phyloP scores from a whole-genome alignment of 768 basidiomycete species.

The Macrolepiota dolichaula region DNA sequence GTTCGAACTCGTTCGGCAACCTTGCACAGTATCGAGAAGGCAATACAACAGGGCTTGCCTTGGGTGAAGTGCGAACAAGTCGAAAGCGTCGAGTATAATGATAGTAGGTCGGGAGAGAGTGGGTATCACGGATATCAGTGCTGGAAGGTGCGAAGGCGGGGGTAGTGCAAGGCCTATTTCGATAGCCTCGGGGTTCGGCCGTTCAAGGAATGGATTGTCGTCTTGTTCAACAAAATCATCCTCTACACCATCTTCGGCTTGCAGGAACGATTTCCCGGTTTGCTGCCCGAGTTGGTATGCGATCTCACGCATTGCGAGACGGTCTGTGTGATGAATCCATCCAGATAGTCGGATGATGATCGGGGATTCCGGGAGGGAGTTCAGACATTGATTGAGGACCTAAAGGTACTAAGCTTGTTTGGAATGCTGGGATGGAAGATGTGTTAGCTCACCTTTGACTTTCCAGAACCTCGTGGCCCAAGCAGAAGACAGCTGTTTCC shows the following conservation, averaged over 20 bases:
- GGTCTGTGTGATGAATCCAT: constrained; percentile 80
- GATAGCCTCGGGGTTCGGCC: constrained; percentile 11
- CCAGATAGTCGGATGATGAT: constrained; percentile 84
- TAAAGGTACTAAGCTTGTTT: constrained; percentile 23
- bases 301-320: constrained; percentile 89
- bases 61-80: constrained; percentile 88
- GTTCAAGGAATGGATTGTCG: constrained; percentile 49
- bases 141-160: constrained; percentile 67
- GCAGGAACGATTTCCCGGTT: constrained; percentile 57
- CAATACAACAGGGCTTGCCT: constrained; percentile 94
- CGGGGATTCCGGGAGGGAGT: constrained; percentile 42
- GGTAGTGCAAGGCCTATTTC: constrained; percentile 39
- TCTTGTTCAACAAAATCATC: constrained; percentile 31
- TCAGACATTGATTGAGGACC: constrained; percentile 61
- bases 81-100: constrained; percentile 88
- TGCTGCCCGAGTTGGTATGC: constrained; percentile 79
- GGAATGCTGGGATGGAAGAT: neutral
- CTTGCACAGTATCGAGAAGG: constrained; percentile 91
- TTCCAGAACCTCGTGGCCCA: constrained; percentile 85
- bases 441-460: constrained; percentile 58
- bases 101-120: constrained; percentile 78
- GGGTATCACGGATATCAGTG: constrained; percentile 72
- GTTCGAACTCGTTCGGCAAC: constrained; percentile 57
- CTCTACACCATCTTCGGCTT: constrained; percentile 25
- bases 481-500: constrained; percentile 91